Base-by-base conservation (phyloP, 2,329 filamentous ascomycete genomes). In the Calycina herbarum region DNA sequence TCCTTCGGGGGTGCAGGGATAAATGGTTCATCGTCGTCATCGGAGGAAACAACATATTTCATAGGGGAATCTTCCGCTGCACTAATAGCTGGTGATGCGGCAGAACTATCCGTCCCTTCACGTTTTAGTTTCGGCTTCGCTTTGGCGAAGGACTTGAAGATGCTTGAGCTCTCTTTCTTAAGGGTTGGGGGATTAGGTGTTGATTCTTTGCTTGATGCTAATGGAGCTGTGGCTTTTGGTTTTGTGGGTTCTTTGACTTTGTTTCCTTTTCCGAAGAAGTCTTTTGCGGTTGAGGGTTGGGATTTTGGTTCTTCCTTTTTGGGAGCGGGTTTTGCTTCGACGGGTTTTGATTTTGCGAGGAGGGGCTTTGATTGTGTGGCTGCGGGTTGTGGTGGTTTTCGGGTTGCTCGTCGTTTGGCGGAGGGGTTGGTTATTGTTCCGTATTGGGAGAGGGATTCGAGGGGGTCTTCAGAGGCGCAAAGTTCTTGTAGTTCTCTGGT, bases 121-220 rank as follows among this genome's bases (percentile, higher is more conserved):
- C 72, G 78, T 73, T 78, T 82, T 70, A 70, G 69, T 72, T 88
- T 92, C 4, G 88, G 81, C 71, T 88, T 89, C 1, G 82, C 77
- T 73, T 90, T 92, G 15, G 91, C 90, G 75, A 96, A 96, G 0
- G 92, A 90, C 67, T 89, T 89, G 82, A 95, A 93, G 31, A 96
- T 86, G 66, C 86, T 80, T 13, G 88, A 86, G 17, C 80, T 82
- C 62, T 85, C 84, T 64, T 85, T 85, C 73, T 91, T 92, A 2
- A 83, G 70, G 0, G 77, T 64, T 40, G 70, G 62, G 8, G 73
- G 72, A 15, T 66, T 68, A 11, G 72, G 69, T 31, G 72, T 74
- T 11, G 68, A 67, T 69, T 74, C 74, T 64, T 73, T 69, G 63
- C 66, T 73, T 11, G 71, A 68, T 13, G 63, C 40, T 17, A 68